These are phyloP conservation scores for Phascolomyces articulosus DNA, from an alignment of 371 early-diverging fungal genomes.

Conservation along the genomic window DNA sequence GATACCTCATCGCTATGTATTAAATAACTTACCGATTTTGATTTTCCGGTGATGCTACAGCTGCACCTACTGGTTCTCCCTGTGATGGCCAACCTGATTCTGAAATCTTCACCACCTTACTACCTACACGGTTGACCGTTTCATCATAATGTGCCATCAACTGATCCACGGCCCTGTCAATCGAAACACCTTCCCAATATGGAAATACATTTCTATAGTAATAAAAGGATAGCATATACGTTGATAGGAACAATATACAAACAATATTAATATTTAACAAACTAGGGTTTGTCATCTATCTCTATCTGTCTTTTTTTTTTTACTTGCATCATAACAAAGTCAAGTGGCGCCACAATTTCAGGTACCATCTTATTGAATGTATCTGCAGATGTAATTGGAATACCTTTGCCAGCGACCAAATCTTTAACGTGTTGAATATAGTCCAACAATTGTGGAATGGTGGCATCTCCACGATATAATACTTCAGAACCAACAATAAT, in stretches of 20 bases:
- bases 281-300: too few relatives aligned
- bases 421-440: constrained; percentile 34
- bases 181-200: constrained; percentile 65
- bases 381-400: constrained; percentile 54
- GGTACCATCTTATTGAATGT: constrained; percentile 54
- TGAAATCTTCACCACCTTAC: constrained; percentile 58
- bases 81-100: constrained; percentile 71
- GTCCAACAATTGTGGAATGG: constrained; percentile 28
- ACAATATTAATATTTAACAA: too few relatives aligned
- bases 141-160: constrained; percentile 50
- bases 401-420: constrained; percentile 26
- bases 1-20: neutral
- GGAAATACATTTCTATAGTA: constrained; percentile 60
- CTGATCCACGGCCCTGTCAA: constrained; percentile 45
- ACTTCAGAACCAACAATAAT: constrained; percentile 67
- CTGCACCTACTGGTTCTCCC: constrained; percentile 49
- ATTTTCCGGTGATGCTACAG: constrained; percentile 54
- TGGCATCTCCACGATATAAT: constrained; percentile 56
- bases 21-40: constrained; percentile 33
- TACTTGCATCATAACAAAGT: constrained; percentile 57
- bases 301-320: too few relatives aligned
- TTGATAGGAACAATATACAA: too few relatives aligned
- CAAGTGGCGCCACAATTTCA: constrained; percentile 50
- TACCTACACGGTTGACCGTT: constrained; percentile 39
- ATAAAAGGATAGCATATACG: neutral